Base-by-base conservation (phyloP, 768 basidiomycete genomes). In the Trametes cinnabarina region DNA sequence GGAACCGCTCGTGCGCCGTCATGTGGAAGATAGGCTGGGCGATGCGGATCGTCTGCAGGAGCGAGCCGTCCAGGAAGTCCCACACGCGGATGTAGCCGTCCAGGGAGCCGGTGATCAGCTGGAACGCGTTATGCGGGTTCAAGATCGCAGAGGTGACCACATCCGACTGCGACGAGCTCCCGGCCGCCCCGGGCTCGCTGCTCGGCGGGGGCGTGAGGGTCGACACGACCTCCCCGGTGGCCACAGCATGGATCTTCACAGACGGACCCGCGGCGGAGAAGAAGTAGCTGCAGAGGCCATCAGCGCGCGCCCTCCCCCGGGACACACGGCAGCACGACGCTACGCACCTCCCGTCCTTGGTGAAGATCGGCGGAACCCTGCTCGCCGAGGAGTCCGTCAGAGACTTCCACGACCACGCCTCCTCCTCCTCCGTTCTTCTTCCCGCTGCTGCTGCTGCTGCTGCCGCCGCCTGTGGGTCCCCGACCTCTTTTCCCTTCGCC, bases 1-100 rank as follows among this genome's bases (percentile, higher is more conserved):
- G 84, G 70, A 86, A 82, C 54, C 78, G 76, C 61, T 84, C 80
- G 66, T 93, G 91, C 0, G 82, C 83, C 58, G 88, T 87, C 52
- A 94, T 73, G 64, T 82, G 80, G 61, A 83, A 81, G 63, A 95
- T 85, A 14, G 88, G 84, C 58, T 88, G 82, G 26, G 78, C 79
- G 42, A 93, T 67, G 55, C 83, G 78, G 61, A 97, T 81, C 2
- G 87, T 90, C 59, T 86, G 84, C 58, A 98, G 75, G 11, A 97
- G 74, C 8, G 79, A 76, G 5, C 87, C 94, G 57, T 97, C 94
- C 35, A 95, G 74, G 71, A 90, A 95, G 73, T 98, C 94, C 97
- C 97, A 99, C 23, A 97, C 74, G 69, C 90, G 83, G 61, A 98
- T 73, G 34, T 79, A 80, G n/a, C 94, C 96, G 64, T 94, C 89